These are phyloP conservation scores for Insectozyma bohioensis DNA, from an alignment of 1,139 yeast species.

Conservation along the genomic window DNA sequence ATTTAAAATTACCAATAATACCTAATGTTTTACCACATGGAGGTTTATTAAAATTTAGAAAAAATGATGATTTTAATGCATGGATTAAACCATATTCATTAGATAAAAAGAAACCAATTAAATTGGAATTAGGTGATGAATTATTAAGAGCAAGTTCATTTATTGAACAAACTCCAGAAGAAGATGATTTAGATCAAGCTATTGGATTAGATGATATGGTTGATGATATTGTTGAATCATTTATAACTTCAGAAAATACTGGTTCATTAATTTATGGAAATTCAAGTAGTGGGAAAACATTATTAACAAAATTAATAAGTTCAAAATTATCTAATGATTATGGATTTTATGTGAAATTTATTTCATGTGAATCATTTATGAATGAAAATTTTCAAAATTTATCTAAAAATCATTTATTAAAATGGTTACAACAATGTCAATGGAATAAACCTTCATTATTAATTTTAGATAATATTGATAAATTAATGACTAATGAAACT, in stretches of 20 bases:
- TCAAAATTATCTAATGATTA: slow-evolving; percentile 30
- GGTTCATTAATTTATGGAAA: slow-evolving; percentile 69
- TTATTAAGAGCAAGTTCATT: slow-evolving; percentile 52
- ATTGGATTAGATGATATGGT: slow-evolving; percentile 60
- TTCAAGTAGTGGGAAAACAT: slow-evolving; percentile 80
- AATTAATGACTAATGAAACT: slow-evolving; percentile 66
- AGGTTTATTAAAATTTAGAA: slow-evolving; percentile 57
- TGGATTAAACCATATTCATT: slow-evolving; percentile 43
- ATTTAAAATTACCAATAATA: slow-evolving; percentile 49
- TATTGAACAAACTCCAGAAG: slow-evolving; percentile 21
- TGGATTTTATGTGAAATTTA: slow-evolving; percentile 43
- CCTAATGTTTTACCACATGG: slow-evolving; percentile 56
- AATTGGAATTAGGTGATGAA: slow-evolving; percentile 55
- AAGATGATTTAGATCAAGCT: slow-evolving; percentile 25
- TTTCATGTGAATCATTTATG: slow-evolving; percentile 55
- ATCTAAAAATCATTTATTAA: slow-evolving; percentile 40
- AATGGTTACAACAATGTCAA: slow-evolving; percentile 58
- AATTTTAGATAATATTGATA: slow-evolving; percentile 79
- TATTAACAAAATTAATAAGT: slow-evolving; percentile 46
- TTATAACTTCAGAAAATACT: slow-evolving; percentile 46
- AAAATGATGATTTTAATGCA: slow-evolving; percentile 38
- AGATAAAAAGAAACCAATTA: slow-evolving; percentile 26
- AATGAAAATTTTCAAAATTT: slow-evolving; percentile 51
- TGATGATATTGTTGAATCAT: slow-evolving; percentile 39
- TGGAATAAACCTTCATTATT: slow-evolving; percentile 83